Conservation (phyloP, 108 stramenopile species). For the Cyclotella cryptica region DNA sequence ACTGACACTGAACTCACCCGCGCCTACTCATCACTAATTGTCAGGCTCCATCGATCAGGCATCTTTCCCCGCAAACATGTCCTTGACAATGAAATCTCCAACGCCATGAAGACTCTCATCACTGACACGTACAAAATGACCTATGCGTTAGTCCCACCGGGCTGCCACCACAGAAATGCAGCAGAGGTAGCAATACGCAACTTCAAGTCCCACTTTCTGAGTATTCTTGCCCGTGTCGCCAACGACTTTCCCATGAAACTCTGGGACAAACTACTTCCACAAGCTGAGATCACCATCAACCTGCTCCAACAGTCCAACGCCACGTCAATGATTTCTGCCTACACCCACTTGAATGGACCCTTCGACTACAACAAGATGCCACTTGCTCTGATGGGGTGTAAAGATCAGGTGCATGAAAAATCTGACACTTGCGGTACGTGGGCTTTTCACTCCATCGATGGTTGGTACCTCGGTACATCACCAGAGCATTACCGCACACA, state of each 20-base stretch:
- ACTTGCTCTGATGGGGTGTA: background rate
- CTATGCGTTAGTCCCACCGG: background rate
- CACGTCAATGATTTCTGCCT: too few relatives aligned
- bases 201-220: constrained; percentile 10
- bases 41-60: background rate
- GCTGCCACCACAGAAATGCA: background rate
- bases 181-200: constrained; percentile 6
- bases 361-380: background rate
- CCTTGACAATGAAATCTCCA: background rate
- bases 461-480: constrained; percentile 4
- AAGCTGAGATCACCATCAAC: too few relatives aligned
- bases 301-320: too few relatives aligned
- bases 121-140: background rate
- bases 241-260: background rate
- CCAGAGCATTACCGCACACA: background rate
- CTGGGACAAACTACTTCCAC: background rate
- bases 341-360: background rate
- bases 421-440: too few relatives aligned
- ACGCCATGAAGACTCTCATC: background rate
- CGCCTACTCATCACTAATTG: background rate
- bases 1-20: background rate
- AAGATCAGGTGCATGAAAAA: background rate
- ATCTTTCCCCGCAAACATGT: background rate
- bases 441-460: background rate
- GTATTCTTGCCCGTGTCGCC: background rate